Base-by-base conservation (phyloP, 176 grass and related monocot genomes). In the Thalia dealbata region DNA sequence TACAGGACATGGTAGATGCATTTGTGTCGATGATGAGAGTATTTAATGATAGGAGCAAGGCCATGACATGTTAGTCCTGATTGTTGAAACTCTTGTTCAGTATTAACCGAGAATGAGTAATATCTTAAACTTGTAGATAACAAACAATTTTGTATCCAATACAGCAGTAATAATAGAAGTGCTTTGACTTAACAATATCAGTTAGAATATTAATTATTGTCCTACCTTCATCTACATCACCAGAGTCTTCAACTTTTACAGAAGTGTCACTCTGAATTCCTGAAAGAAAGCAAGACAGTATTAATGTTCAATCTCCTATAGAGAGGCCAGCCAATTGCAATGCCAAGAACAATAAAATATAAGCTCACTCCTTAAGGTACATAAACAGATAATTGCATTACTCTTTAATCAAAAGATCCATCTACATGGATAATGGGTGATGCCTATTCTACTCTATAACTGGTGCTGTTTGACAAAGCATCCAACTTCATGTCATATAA, bases 161-260 rank as follows among this genome's bases (percentile, higher is more conserved):
- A 63, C 0, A 16, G 6, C 18, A 63, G 60, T 14, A 27, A 12
- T 10, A 27, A 26, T 13, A 27, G 22, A 30, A 64, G 2, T 30
- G 28, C 14, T 64, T 16, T 15, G 29, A 32, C 14, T 24, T 68
- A 68, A 23, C 24, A 28, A 64, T 27, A 25, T 48, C 7, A 78
- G 13, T 32, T 73, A 14, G 52, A 73, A 29, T 13, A 13, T 24
- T 50, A 62, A 16, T 52, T 38, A 62, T 65, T 68, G 26, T 29
- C 78, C 74, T 30, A 88, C 92, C 93, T 86, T 90, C 93, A 84
- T 92, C 87, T 62, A 81, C 78, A 70, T 92, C 87, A 46, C 42
- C 80, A 72, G 82, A 86, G 82, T 76, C 87, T 90, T 90, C 89
- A 73, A 73, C 27, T 10, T 81, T 86, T 55, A 52, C n/a, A 55